These are phyloP conservation scores for Eleusine indica DNA, from an alignment of 176 grass and related monocot genomes.

Conservation along the genomic window DNA sequence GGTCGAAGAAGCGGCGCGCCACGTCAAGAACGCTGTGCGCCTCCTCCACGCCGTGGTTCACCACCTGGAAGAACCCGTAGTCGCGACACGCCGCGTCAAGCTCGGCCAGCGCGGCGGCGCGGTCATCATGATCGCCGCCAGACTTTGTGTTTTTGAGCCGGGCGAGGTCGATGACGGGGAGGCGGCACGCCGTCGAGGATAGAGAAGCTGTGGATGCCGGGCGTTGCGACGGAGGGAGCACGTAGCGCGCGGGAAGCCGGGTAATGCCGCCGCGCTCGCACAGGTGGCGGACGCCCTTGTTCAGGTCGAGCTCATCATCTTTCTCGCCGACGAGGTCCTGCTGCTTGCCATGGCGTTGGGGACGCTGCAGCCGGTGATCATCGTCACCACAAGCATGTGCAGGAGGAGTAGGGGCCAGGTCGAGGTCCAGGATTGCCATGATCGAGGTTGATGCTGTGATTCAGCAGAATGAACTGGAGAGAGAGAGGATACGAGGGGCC, in stretches of 20 bases:
- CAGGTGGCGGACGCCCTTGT: constrained; percentile 71
- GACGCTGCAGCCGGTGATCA: neutral
- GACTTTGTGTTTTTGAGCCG: constrained; percentile 15
- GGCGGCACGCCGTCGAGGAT: neutral
- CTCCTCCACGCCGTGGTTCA: constrained; percentile 46
- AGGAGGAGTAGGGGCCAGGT: neutral
- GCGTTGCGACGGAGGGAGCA: constrained; percentile 57
- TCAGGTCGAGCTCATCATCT: neutral
- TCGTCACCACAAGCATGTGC: neutral
- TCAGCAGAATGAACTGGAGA: neutral
- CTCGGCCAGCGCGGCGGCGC: constrained; percentile 32
- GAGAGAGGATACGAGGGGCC: neutral
- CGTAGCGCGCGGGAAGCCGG: constrained; percentile 54
- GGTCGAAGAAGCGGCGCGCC: constrained; percentile 65
- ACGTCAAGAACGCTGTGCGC: constrained; percentile 41
- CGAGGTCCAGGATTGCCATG: constrained; percentile 5
- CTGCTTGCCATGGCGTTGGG: neutral
- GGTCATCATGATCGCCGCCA: neutral
- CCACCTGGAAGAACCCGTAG: constrained; percentile 74
- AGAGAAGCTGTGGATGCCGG: neutral
- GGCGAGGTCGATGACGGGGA: constrained; percentile 65
- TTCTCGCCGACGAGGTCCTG: neutral
- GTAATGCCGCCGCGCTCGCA: constrained; percentile 52
- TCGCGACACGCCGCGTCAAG: constrained; percentile 61
- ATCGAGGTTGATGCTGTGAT: neutral